phyloP scores from a whole-genome alignment of 495 filamentous ascomycete genomes.

The Cercophora sp. region DNA sequence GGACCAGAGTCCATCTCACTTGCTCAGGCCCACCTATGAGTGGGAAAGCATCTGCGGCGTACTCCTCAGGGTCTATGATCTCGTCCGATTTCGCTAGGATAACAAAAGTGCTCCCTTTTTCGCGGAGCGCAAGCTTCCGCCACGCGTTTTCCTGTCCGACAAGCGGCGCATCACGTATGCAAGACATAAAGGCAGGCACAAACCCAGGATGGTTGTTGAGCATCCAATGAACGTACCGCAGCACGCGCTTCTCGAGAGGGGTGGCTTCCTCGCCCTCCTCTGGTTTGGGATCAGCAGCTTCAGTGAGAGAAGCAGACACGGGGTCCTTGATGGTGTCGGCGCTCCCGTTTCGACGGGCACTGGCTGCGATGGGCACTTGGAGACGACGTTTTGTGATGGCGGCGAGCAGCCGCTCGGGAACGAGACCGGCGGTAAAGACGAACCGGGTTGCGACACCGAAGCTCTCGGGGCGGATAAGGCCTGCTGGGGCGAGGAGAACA shows the following conservation, averaged over 20 bases:
- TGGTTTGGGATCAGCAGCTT: slow-evolving; percentile 23
- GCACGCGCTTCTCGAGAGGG: slow-evolving; percentile 29
- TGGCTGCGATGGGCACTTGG: slow-evolving; percentile 36
- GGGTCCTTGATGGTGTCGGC: slow-evolving; percentile 16
- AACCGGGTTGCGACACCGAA: slow-evolving; percentile 56
- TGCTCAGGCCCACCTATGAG: slow-evolving; percentile 35
- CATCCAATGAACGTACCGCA: slow-evolving; percentile 49
- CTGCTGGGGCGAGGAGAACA: slow-evolving; percentile 70
- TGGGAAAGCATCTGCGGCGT: slow-evolving; percentile 33
- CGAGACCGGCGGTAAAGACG: slow-evolving; percentile 55
- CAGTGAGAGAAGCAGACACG: slow-evolving; percentile 25
- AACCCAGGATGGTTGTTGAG: slow-evolving; percentile 50
- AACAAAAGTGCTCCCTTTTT: slow-evolving; percentile 43
- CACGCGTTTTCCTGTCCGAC: slow-evolving; percentile 48
- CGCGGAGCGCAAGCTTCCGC: slow-evolving; percentile 34
- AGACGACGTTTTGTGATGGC: slow-evolving; percentile 36
- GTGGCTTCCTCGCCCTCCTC: slow-evolving; percentile 5
- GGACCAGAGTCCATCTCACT: slow-evolving; percentile 39
- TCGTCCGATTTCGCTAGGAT: slow-evolving; percentile 47
- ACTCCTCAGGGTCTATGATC: slow-evolving; percentile 41
- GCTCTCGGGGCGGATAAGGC: slow-evolving; percentile 63
- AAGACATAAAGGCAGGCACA: slow-evolving; percentile 46
- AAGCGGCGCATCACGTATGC: slow-evolving; percentile 47
- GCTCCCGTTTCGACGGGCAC: slow-evolving; percentile 17
- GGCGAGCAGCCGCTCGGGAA: slow-evolving; percentile 36